phyloP scores from a whole-genome alignment of 2,329 filamentous ascomycete genomes.

The Myotisia sp. region DNA sequence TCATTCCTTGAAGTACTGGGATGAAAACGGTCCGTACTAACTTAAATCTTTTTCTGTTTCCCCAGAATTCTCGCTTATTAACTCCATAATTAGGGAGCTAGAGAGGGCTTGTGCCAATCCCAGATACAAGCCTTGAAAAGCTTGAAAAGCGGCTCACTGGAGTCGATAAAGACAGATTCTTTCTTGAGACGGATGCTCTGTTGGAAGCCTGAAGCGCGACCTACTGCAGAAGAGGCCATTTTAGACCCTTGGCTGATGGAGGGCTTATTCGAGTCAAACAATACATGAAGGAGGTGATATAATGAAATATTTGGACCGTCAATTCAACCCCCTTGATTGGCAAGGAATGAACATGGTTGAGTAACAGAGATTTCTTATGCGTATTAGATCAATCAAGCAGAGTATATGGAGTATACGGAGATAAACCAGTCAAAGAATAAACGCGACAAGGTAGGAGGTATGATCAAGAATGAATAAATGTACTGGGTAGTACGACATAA shows the following conservation, averaged over 20 bases:
- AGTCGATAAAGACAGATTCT: conserved; percentile 19
- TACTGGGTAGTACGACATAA: too few relatives aligned
- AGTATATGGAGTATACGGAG: too few relatives aligned
- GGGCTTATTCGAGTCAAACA: neutral
- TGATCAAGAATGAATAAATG: too few relatives aligned
- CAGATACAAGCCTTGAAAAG: conserved; percentile 3
- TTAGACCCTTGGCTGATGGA: conserved; percentile 2
- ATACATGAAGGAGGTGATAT: neutral
- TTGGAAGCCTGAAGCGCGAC: conserved; percentile 21
- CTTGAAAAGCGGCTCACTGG: conserved; percentile 6
- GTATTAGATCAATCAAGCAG: too few relatives aligned
- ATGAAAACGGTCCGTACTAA: conserved; percentile 3
- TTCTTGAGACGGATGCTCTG: conserved; percentile 20
- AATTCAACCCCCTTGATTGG: too few relatives aligned
- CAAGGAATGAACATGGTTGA: too few relatives aligned
- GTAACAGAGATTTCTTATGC: too few relatives aligned
- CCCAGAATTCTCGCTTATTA: neutral
- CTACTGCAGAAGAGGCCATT: conserved; percentile 19
- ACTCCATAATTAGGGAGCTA: conserved; percentile 6
- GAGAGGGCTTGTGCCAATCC: conserved; percentile 7
- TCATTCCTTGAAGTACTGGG: conserved; percentile 7
- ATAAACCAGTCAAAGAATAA: too few relatives aligned
- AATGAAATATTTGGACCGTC: too few relatives aligned
- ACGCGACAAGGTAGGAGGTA: too few relatives aligned
- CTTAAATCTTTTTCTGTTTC: neutral